phyloP scores from a whole-genome alignment of 1,284 basidiomycete species.

The Volvariella volvacea region DNA sequence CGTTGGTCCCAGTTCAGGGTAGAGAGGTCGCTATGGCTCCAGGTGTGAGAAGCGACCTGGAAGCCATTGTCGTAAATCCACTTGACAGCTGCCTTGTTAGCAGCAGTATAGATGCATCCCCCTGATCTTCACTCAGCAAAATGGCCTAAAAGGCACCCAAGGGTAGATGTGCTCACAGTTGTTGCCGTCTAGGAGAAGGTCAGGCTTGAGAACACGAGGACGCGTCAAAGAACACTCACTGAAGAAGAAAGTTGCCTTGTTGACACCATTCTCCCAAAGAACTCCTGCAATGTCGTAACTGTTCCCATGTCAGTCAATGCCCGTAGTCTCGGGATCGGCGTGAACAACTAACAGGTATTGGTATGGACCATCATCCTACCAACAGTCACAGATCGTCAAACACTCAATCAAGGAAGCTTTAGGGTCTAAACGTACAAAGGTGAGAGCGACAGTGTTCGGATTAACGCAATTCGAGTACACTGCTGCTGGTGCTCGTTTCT shows the following conservation, averaged over 20 bases:
- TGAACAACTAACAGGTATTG: constrained; percentile 27
- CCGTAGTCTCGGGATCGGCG: background rate
- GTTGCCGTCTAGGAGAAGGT: constrained; percentile 23
- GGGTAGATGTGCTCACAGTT: constrained; percentile 26
- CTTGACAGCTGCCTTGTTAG: constrained; percentile 23
- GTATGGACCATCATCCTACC: constrained; percentile 42
- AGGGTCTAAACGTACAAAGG: constrained; percentile 29
- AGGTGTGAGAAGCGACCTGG: constrained; percentile 50
- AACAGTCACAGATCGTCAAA: background rate
- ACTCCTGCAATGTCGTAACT: constrained; percentile 32
- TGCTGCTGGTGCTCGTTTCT: constrained; percentile 13
- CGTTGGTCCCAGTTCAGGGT: constrained; percentile 33
- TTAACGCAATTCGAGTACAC: constrained; percentile 24
- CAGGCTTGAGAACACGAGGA: constrained; percentile 10
- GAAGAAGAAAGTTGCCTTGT: constrained; percentile 48
- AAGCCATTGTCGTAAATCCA: constrained; percentile 34
- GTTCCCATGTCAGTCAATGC: background rate
- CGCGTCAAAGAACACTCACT: constrained; percentile 25
- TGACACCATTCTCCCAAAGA: constrained; percentile 19
- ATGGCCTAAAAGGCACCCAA: background rate
- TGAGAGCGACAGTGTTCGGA: constrained; percentile 33
- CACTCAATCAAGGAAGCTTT: background rate
- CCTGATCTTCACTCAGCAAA: constrained; percentile 15
- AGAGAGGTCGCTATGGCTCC: constrained; percentile 43
- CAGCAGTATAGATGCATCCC: constrained; percentile 46